phyloP scores from a whole-genome alignment of 768 basidiomycete species.

The Sutorius australiensis region DNA sequence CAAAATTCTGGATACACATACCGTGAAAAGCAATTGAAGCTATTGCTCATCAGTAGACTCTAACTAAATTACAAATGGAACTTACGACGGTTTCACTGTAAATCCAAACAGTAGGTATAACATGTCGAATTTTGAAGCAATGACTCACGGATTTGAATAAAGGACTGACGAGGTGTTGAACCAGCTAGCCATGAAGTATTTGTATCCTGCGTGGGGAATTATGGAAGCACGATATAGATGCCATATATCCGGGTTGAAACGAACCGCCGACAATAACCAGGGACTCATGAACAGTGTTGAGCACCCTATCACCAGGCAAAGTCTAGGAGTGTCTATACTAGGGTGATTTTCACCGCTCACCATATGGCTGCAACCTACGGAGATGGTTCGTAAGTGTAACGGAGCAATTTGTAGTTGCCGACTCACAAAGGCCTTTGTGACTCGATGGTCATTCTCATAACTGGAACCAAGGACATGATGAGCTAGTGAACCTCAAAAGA shows the following conservation, averaged over 20 bases:
- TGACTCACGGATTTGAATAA: not conserved
- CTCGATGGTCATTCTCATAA: constrained; percentile 4
- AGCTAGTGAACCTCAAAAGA: not conserved
- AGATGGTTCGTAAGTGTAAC: not conserved
- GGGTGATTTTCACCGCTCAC: not conserved
- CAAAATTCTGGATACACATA: not conserved
- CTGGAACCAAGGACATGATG: not conserved
- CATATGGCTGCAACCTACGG: constrained; percentile 12
- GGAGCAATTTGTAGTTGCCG: not conserved
- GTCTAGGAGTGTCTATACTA: not conserved
- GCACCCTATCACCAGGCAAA: not conserved
- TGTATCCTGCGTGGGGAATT: constrained; percentile 2
- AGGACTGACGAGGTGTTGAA: not conserved
- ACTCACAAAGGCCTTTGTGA: constrained; percentile 11
- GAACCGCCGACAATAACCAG: constrained; percentile 6
- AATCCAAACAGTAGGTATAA: not conserved
- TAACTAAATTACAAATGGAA: not conserved
- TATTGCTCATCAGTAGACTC: not conserved
- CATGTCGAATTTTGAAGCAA: not conserved
- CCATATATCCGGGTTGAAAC: not conserved
- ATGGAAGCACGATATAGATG: not conserved
- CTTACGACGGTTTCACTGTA: constrained; percentile 10
- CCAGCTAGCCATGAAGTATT: constrained; percentile 1
- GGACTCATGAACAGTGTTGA: constrained; percentile 13
- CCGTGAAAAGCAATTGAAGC: constrained; percentile 7